These are phyloP conservation scores for Penicillium dipodomyicola DNA, from an alignment of 495 filamentous ascomycete species.

Conservation along the genomic window DNA sequence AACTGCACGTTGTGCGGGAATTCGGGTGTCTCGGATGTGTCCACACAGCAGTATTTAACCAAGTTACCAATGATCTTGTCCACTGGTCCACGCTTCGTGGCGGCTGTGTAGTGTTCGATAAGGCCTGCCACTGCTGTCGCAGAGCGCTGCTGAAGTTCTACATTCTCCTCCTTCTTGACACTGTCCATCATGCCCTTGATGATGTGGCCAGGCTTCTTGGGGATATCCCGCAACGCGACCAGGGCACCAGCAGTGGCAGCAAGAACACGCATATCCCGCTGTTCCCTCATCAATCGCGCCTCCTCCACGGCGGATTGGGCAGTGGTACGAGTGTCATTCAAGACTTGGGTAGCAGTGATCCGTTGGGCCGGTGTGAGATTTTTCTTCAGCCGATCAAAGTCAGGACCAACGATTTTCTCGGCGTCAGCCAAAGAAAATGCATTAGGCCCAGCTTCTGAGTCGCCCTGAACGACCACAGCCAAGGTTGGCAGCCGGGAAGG, in stretches of 20 bases:
- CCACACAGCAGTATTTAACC: slow-evolving; percentile 94
- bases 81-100: slow-evolving; percentile 72
- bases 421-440: slow-evolving; percentile 87
- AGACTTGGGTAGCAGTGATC: slow-evolving; percentile 68
- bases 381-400: slow-evolving; percentile 86
- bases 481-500: slow-evolving; percentile 69
- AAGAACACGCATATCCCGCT: slow-evolving; percentile 80
- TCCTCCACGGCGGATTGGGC: slow-evolving; percentile 71
- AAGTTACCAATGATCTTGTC: slow-evolving; percentile 93
- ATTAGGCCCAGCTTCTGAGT: slow-evolving; percentile 80
- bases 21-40: slow-evolving; percentile 95
- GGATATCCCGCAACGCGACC: slow-evolving; percentile 77
- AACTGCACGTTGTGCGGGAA: slow-evolving; percentile 75
- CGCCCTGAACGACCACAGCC: slow-evolving; percentile 89
- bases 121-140: slow-evolving; percentile 76
- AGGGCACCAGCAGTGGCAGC: slow-evolving; percentile 85
- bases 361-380: slow-evolving; percentile 77
- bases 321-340: slow-evolving; percentile 69
- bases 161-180: slow-evolving; percentile 89
- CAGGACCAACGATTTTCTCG: slow-evolving; percentile 75
- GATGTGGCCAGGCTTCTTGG: slow-evolving; percentile 84
- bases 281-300: slow-evolving; percentile 71
- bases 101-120: slow-evolving; percentile 78
- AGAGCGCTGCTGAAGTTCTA: slow-evolving; percentile 85
- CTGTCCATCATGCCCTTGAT: slow-evolving; percentile 99